Percentiles rank a stretch among this genome's conserved stretches.
These are phyloP conservation scores for Phialophora expanda DNA, from an alignment of 2,329 filamentous ascomycete species.

Conservation along the genomic window DNA sequence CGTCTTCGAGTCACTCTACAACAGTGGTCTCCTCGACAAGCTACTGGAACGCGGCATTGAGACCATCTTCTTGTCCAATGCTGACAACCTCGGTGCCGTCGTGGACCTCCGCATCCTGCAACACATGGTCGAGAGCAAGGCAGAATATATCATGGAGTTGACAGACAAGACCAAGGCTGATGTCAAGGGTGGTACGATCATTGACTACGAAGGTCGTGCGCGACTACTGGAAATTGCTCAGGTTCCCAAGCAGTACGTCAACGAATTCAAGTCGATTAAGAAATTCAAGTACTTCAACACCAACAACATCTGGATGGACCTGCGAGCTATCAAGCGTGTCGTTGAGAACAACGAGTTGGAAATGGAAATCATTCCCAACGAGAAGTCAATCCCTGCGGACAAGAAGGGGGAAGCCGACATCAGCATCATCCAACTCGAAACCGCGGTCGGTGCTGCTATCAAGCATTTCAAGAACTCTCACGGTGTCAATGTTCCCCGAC, in stretches of 20 bases:
- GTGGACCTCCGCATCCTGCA: constrained; percentile 97
- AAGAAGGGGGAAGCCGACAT: constrained; percentile 99
- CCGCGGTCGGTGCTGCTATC: constrained; percentile 96
- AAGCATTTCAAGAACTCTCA: constrained; percentile 98
- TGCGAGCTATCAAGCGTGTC: constrained; percentile 95
- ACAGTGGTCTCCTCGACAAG: constrained; percentile 97
- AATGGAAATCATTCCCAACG: constrained; percentile 99
- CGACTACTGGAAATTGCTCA: constrained; percentile 98
- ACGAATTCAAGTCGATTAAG: constrained; percentile 99
- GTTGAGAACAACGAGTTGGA: constrained; percentile 98
- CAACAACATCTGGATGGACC: constrained; percentile 99
- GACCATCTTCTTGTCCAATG: constrained; percentile 98
- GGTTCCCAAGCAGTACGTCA: constrained; percentile 99
- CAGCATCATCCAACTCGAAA: constrained; percentile 97
- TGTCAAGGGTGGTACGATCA: constrained; percentile 99
- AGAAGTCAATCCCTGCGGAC: constrained; percentile 96
- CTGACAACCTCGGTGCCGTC: constrained; percentile 96
- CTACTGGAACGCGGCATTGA: constrained; percentile 94
- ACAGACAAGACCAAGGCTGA: constrained; percentile 99
- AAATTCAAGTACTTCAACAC: constrained; percentile 99
- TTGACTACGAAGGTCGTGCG: constrained; percentile 96
- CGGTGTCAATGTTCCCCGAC: constrained; percentile 96
- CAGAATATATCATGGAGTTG: constrained; percentile 99
- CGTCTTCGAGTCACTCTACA: constrained; percentile 99
- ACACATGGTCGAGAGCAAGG: constrained; percentile 97